Percentiles rank a stretch among this genome's conserved stretches.
Conservation (phyloP, 2,329 filamentous ascomycete species). For the Claviceps sorghi region DNA sequence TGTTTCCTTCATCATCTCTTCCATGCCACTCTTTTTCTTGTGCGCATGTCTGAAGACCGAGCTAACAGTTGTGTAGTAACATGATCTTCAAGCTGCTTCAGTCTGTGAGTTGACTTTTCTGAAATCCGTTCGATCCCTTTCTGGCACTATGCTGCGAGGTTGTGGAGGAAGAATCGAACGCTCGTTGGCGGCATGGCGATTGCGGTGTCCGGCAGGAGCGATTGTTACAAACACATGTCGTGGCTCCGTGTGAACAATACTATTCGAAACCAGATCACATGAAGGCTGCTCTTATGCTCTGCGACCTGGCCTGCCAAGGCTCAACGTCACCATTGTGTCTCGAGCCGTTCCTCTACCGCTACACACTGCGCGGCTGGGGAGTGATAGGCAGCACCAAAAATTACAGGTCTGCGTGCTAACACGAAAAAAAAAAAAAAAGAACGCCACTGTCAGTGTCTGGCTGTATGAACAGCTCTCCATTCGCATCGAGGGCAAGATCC, state of each 20-base stretch:
- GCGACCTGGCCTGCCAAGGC: not conserved
- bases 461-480: conserved; percentile 91
- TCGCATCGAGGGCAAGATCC: conserved; percentile 90
- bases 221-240: not conserved
- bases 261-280: no score
- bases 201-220: not conserved
- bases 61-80: conserved; percentile 23
- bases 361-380: not conserved
- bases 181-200: not conserved
- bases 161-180: not conserved
- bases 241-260: no score
- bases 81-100: conserved; percentile 64
- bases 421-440: conserved; percentile 27
- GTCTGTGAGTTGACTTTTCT: conserved; percentile 21
- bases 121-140: not conserved
- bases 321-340: not conserved
- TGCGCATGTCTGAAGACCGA: not conserved
- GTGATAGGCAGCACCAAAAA: not conserved
- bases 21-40: not conserved
- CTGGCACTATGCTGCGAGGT: not conserved
- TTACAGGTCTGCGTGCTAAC: conserved; percentile 8
- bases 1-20: not conserved
- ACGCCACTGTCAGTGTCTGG: conserved; percentile 85
- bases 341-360: not conserved
- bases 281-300: not conserved